phyloP scores from a whole-genome alignment of 2,329 filamentous ascomycete species.

The Capronia coronata region DNA sequence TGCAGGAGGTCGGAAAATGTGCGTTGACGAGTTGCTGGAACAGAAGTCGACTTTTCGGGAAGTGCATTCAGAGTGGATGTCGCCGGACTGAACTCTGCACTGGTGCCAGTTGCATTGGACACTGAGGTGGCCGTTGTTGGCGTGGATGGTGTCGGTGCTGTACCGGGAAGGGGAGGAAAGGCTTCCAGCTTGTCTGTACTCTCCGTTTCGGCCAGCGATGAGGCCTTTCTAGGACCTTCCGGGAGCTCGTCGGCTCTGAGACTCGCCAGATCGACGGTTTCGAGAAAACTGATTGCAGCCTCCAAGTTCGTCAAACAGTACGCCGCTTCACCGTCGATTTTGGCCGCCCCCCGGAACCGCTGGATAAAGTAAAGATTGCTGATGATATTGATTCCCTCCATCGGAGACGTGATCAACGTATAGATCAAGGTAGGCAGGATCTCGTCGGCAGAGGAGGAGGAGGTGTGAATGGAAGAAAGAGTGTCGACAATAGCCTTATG shows the following conservation, averaged over 20 bases:
- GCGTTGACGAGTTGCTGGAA: constrained; percentile 51
- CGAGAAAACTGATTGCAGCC: constrained; percentile 85
- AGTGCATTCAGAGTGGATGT: constrained; percentile 26
- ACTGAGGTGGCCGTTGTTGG: constrained; percentile 19
- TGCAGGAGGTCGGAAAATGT: constrained; percentile 81
- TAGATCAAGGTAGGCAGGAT: constrained; percentile 97
- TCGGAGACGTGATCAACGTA: constrained; percentile 82
- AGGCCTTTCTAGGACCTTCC: constrained; percentile 57
- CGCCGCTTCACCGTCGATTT: constrained; percentile 85
- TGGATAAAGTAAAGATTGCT: constrained; percentile 96
- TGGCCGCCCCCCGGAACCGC: constrained; percentile 75
- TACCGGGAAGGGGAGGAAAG: constrained; percentile 27
- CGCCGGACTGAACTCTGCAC: constrained; percentile 23
- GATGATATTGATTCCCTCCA: constrained; percentile 78
- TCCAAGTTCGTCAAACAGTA: constrained; percentile 96
- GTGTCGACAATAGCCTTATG: constrained; percentile 95
- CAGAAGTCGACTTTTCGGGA: constrained; percentile 11
- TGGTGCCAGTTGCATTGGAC: constrained; percentile 30
- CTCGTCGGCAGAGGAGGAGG: constrained; percentile 87
- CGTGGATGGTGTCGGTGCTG: constrained; percentile 8
- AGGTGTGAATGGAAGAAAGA: constrained; percentile 56
- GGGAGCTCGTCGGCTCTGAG: constrained; percentile 72
- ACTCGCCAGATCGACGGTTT: constrained; percentile 89
- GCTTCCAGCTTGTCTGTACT: constrained; percentile 28
- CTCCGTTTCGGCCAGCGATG: constrained; percentile 42